A percentile compares a stretch with the other conserved stretches of the same genome.
Evolutionary conservation across 2,329 filamentous ascomycete species (phyloP).

Genomic region (Aspergillus hortae): DNA sequence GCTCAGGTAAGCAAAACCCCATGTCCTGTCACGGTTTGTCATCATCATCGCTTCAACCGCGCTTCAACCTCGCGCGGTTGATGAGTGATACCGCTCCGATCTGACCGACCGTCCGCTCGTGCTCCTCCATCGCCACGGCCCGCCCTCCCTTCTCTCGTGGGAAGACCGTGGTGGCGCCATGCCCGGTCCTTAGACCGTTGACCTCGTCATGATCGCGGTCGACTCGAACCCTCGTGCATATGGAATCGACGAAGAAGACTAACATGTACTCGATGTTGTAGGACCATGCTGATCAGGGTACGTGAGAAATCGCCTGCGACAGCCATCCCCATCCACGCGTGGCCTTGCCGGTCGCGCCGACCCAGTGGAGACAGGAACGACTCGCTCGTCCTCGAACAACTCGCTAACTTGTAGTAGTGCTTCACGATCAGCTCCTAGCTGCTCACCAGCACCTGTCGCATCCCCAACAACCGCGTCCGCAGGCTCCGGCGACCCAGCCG

Average conservation of each 20-base stretch:
- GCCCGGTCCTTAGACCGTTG: background rate
- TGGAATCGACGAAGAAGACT: background rate
- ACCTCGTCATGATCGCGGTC: slow-evolving; percentile 1
- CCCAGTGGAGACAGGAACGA: background rate
- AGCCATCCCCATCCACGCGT: slow-evolving; percentile 7
- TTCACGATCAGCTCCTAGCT: slow-evolving; percentile 61
- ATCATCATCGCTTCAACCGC: slow-evolving; percentile 30
- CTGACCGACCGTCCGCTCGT: background rate
- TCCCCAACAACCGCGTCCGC: slow-evolving; percentile 36
- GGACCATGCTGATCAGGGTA: slow-evolving; percentile 47
- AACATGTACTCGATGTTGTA: slow-evolving; percentile 15
- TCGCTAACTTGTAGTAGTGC: slow-evolving; percentile 40
- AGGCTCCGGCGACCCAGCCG: slow-evolving; percentile 42
- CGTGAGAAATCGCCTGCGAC: slow-evolving; percentile 29
- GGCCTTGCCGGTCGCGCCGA: slow-evolving; percentile 16
- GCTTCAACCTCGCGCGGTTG: slow-evolving; percentile 5
- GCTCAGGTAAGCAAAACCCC: slow-evolving; percentile 52
- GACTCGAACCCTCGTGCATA: background rate
- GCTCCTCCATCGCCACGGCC: background rate
- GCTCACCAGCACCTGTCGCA: slow-evolving; percentile 45
- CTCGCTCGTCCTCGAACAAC: slow-evolving; percentile 1
- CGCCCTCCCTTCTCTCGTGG: too few relatives aligned
- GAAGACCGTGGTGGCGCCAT: too few relatives aligned
- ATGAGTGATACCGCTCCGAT: background rate
- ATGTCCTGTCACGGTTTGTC: slow-evolving; percentile 32